A percentile compares a stretch with the other conserved stretches of the same genome.
These are phyloP conservation scores for Aphanomyces stellatus DNA, from an alignment of 352 stramenopile genomes.

Conservation along the genomic window DNA sequence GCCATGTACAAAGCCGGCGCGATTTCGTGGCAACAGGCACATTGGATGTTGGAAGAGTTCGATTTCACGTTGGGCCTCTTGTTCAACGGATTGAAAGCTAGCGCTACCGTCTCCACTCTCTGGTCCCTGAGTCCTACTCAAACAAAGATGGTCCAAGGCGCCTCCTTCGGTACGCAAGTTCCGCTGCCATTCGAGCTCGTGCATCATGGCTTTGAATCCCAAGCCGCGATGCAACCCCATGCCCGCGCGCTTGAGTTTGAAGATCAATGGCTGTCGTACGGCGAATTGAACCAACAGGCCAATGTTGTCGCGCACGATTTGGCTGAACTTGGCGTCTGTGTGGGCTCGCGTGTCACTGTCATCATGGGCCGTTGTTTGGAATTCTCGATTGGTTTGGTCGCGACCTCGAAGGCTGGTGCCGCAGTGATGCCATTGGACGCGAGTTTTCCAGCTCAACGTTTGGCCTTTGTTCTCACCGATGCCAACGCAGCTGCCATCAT, in stretches of 20 bases:
- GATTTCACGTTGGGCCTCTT: background rate
- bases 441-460: too few species aligned
- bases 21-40: background rate
- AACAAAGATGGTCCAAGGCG: background rate
- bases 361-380: constrained; percentile 87
- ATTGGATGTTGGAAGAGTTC: background rate
- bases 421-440: constrained; percentile 86
- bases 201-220: background rate
- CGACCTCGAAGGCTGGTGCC: constrained; percentile 82
- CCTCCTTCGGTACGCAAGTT: background rate
- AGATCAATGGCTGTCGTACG: constrained; percentile 24
- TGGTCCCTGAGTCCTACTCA: background rate
- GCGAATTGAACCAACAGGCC: constrained; percentile 25
- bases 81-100: background rate
- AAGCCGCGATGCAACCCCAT: constrained; percentile 22
- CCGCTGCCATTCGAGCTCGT: background rate
- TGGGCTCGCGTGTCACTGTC: background rate
- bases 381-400: constrained; percentile 88
- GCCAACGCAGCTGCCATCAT: too few species aligned
- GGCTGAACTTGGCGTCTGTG: constrained; percentile 36
- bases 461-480: too few species aligned
- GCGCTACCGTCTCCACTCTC: background rate
- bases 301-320: constrained; percentile 20
- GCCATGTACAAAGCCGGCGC: background rate
- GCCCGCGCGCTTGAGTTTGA: constrained; percentile 15